Base-by-base conservation (phyloP, 805 yeast genomes). In the Cephaloascus fragrans region DNA sequence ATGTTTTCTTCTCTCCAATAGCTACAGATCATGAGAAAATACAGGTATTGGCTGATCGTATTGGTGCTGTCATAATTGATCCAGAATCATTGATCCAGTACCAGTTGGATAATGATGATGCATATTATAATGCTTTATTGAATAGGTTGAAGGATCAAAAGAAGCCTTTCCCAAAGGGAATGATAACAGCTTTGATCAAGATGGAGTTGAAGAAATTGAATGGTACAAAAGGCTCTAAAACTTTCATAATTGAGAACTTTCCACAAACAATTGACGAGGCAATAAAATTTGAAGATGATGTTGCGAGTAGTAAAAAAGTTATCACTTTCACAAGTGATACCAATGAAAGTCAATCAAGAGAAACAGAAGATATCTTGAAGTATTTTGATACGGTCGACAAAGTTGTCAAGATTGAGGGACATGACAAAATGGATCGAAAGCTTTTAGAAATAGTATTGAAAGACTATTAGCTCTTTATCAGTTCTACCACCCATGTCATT, bases 351-450 rank as follows among this genome's bases (percentile, higher is more conserved):
- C 38, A 55, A 20, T 32, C 48, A 1, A 39, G 42, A 14, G 44
- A 40, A 36, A 47, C 63, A 28, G 53, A 59, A n/a, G 77, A 77
- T 41, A 69, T 81, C 12, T 62, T 71, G 35, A 77, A 75, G 33
- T 83, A 83, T 56, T 83, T 78, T 51, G 69, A 71, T 10, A 79
- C 85, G 16, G 89, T 83, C 14, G 69, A 71, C 39, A 83, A 80
- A 53, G 46, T 53, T 34, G 45, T 48, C 18, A 38, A 42, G 3
- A 37, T 57, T 10, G 43, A 44, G 12, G 28, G 12, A 23, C 28
- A 41, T 15, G 58, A 54, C 26, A 49, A 47, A 31, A 37, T 54
- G 46, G 59, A 54, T 38, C 44, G 39, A 8, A 40, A 49, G 26
- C 38, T 53, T 31, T 39, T 44, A 35, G 55, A 50, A 38, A 42